These are phyloP conservation scores for Talaromyces verruculosus DNA, from an alignment of 2,329 filamentous ascomycete species.

Conservation along the genomic window DNA sequence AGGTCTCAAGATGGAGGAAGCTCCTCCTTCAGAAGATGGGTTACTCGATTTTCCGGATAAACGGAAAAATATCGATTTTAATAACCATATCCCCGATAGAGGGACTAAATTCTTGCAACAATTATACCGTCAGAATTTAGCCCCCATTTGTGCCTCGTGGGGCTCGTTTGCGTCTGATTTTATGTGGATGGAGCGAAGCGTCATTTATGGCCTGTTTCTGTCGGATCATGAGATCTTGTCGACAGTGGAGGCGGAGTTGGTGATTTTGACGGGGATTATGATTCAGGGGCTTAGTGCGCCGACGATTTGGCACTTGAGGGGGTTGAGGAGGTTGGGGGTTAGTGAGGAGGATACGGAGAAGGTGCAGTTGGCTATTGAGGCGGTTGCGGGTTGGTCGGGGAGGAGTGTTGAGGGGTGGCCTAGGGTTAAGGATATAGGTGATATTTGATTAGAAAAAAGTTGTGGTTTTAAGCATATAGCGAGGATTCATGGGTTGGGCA, in stretches of 20 bases:
- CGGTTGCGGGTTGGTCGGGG: constrained; percentile 26
- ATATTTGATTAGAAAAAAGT: constrained; percentile 14
- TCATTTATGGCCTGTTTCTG: constrained; percentile 63
- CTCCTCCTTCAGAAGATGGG: constrained; percentile 16
- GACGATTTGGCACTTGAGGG: constrained; percentile 49
- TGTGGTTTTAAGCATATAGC: background rate
- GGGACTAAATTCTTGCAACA: constrained; percentile 32
- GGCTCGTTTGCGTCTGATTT: constrained; percentile 50
- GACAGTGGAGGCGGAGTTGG: constrained; percentile 46
- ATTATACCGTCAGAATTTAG: constrained; percentile 33
- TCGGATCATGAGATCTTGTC: constrained; percentile 44
- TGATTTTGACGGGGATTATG: constrained; percentile 48
- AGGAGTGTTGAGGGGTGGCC: constrained; percentile 26
- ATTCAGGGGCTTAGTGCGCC: constrained; percentile 45
- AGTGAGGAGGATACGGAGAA: constrained; percentile 43
- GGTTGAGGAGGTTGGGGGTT: constrained; percentile 42
- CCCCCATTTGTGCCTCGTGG: constrained; percentile 34
- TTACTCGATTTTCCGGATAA: constrained; percentile 23
- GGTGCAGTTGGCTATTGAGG: constrained; percentile 29
- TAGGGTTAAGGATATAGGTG: constrained; percentile 27
- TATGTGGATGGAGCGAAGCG: constrained; percentile 70
- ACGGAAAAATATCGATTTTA: constrained; percentile 27
- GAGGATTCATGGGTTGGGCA: background rate
- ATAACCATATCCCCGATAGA: constrained; percentile 27
- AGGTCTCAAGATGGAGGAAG: constrained; percentile 24